Percentiles rank a stretch among this genome's conserved stretches.
These are phyloP conservation scores for Suillus cothurnatus DNA, from an alignment of 768 basidiomycete species.

Conservation along the genomic window DNA sequence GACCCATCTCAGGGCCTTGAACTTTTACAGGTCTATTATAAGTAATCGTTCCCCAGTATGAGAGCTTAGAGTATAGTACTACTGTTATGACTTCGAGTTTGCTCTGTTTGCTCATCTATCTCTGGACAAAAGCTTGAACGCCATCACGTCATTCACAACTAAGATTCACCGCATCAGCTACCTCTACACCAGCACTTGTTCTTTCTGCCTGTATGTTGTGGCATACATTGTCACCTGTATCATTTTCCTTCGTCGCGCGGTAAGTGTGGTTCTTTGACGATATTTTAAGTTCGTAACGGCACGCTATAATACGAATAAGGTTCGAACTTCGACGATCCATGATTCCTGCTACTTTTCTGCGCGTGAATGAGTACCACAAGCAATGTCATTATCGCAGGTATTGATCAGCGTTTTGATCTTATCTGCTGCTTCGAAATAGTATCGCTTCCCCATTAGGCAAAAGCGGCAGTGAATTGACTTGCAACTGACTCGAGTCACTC, in stretches of 20 bases:
- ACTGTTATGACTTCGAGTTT: background rate
- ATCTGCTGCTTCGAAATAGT: background rate
- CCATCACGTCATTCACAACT: background rate
- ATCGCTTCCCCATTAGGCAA: slow-evolving; percentile 11
- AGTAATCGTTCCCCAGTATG: background rate
- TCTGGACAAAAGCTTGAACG: background rate
- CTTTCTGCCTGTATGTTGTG: background rate
- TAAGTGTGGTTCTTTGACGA: background rate
- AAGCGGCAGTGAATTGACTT: background rate
- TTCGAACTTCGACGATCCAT: background rate
- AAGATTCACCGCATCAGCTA: background rate
- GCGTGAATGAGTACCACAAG: background rate
- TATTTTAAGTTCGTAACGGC: too few species aligned
- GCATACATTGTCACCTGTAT: background rate
- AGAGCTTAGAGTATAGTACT: background rate
- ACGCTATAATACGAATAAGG: too few species aligned
- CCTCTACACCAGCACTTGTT: background rate
- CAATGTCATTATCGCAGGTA: background rate
- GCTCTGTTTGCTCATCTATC: background rate
- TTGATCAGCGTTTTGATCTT: background rate
- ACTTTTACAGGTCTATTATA: too few species aligned
- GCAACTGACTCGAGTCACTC: background rate
- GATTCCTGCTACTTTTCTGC: background rate
- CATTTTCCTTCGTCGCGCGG: background rate
- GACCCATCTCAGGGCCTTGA: too few species aligned